Evolutionary conservation across 2,329 filamentous ascomycete genomes (phyloP), one percentile per base, ranked within the genome.

Genomic region (Xenoacremonium recifei): DNA sequence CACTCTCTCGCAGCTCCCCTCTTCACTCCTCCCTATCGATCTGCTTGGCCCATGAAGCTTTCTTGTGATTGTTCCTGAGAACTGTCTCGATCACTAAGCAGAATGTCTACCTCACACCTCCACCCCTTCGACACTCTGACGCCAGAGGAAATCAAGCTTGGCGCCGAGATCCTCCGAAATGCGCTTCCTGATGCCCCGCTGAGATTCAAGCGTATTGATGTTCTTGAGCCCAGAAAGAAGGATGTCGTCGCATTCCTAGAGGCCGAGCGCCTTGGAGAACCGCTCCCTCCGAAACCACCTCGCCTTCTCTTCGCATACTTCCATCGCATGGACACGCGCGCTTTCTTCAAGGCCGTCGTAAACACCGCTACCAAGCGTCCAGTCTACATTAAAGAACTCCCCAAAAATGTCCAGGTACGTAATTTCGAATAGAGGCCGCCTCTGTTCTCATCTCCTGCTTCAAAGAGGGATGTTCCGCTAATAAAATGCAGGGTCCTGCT

Each of bases 51-150:
- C n/a, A n/a, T n/a, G n/a, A n/a, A n/a, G n/a, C n/a, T n/a, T n/a
- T n/a, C n/a, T n/a, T n/a, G n/a, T n/a, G n/a, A n/a, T n/a, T n/a
- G n/a, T n/a, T n/a, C n/a, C n/a, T n/a, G n/a, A n/a, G n/a, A n/a
- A n/a, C n/a, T n/a, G n/a, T n/a, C n/a, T n/a, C n/a, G n/a, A n/a
- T n/a, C n/a, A n/a, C n/a, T n/a, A n/a, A n/a, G n/a, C n/a, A n/a
- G n/a, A n/a, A n/a, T n/a, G n/a, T n/a, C n/a, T n/a, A n/a, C n/a
- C n/a, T 42, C 35, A 27, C 17, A 37, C 35, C 31, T 27, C 36
- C 44, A 46, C 23, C 44, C 44, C 15, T 39, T 46, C 32, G 44
- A 46, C 36, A 39, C 44, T n/a, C 21, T 43, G 11, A 23, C 19
- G 4, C 23, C 44, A 3, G 35, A 27, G 5, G 44, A 46, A 15